Evolutionary conservation across 2,329 filamentous ascomycete species (phyloP).

Genomic region (Lecanicillium sp.): DNA sequence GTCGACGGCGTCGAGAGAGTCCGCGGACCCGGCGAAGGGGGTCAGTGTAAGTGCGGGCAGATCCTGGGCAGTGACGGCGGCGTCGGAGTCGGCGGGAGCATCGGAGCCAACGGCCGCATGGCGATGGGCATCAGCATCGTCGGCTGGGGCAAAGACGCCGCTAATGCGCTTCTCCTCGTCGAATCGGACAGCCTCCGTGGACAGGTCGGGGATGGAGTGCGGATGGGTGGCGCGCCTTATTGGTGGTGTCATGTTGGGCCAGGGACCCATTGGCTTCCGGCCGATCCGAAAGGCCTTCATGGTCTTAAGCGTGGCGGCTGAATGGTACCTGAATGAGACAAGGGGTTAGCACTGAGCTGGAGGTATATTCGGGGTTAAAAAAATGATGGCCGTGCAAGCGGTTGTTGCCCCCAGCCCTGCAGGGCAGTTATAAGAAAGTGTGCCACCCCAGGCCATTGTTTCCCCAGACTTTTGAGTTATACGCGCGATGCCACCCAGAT

Average conservation of each 20-base stretch:
- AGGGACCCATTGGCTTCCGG: constrained; percentile 42
- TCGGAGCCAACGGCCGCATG: neutral
- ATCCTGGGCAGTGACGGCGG: too few relatives aligned
- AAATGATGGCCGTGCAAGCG: too few relatives aligned
- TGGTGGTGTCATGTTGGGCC: constrained; percentile 52
- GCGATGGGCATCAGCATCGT: neutral
- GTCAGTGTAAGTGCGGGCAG: too few relatives aligned
- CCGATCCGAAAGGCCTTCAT: constrained; percentile 57
- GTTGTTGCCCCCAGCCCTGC: too few relatives aligned
- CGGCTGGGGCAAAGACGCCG: neutral
- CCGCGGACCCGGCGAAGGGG: too few relatives aligned
- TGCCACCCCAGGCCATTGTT: too few relatives aligned
- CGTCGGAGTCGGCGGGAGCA: too few relatives aligned
- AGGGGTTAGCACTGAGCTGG: constrained; percentile 3
- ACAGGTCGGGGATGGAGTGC: neutral
- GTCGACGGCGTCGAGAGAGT: too few relatives aligned
- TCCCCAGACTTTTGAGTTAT: neutral
- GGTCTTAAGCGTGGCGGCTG: constrained; percentile 39
- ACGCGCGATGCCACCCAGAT: too few relatives aligned
- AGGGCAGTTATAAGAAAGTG: too few relatives aligned
- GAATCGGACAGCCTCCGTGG: neutral
- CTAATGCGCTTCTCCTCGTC: neutral
- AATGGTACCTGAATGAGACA: constrained; percentile 45
- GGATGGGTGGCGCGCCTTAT: constrained; percentile 29
- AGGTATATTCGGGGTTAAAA: neutral